Percentiles rank a stretch among this genome's conserved stretches.
Conservation (phyloP, 805 yeast genomes). For the Allodekkera sacchari region DNA sequence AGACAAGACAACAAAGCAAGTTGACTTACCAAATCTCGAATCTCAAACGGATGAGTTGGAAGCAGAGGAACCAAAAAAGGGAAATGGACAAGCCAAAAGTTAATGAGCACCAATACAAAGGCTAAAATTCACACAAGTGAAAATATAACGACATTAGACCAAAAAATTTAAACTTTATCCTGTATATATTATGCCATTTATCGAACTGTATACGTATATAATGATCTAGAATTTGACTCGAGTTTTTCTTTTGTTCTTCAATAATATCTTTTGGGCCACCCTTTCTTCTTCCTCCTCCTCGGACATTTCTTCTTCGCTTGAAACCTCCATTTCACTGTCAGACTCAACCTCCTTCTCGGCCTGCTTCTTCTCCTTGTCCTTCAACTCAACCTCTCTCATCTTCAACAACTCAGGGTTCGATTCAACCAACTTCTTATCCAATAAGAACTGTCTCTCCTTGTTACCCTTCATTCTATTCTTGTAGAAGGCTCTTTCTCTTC, state of each 20-base stretch:
- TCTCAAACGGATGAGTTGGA: too few relatives aligned
- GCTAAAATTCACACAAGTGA: slow-evolving; percentile 25
- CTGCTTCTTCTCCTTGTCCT: slow-evolving; percentile 63
- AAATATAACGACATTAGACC: too few relatives aligned
- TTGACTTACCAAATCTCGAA: too few relatives aligned
- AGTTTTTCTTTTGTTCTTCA: slow-evolving; percentile 51
- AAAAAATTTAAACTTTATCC: too few relatives aligned
- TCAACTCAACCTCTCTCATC: slow-evolving; percentile 88
- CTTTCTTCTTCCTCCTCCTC: slow-evolving; percentile 36
- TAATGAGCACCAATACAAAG: neutral
- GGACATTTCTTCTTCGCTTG: slow-evolving; percentile 41
- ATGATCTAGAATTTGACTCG: slow-evolving; percentile 36
- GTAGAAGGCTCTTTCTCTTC: slow-evolving; percentile 97
- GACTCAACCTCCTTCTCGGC: slow-evolving; percentile 38
- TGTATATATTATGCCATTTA: too few relatives aligned
- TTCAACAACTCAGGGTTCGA: slow-evolving; percentile 81
- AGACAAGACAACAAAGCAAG: too few relatives aligned
- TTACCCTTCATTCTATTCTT: slow-evolving; percentile 99
- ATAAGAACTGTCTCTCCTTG: slow-evolving; percentile 73
- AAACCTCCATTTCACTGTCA: slow-evolving; percentile 34
- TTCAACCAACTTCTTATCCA: slow-evolving; percentile 85
- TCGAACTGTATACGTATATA: too few relatives aligned
- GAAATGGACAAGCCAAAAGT: neutral
- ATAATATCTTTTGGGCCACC: slow-evolving; percentile 44
- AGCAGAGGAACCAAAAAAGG: slow-evolving; percentile 1